These are phyloP conservation scores for Drechslerella stenobrocha DNA, from an alignment of 2,329 filamentous ascomycete genomes.

Conservation along the genomic window DNA sequence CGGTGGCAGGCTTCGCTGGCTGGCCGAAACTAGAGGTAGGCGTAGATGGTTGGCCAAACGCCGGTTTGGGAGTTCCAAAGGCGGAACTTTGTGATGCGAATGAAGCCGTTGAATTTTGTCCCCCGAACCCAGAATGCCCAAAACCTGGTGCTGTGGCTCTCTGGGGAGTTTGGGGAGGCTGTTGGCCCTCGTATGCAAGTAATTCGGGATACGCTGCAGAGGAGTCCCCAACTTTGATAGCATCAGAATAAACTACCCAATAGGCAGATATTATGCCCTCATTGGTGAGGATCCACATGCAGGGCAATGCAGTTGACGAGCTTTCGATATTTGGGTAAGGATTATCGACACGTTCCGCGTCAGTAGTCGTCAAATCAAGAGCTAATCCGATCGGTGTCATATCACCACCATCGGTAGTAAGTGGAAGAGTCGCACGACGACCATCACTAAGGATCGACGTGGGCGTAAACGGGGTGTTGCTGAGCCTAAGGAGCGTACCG, in stretches of 20 bases:
- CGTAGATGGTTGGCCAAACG: conserved; percentile 56
- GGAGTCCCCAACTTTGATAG: conserved; percentile 69
- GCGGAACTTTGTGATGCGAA: conserved; percentile 52
- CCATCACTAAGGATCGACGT: conserved; percentile 74
- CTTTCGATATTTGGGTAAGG: conserved; percentile 66
- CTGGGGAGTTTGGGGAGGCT: conserved; percentile 50
- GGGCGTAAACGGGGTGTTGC: conserved; percentile 64
- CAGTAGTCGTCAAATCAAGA: conserved; percentile 79
- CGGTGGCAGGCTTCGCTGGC: conserved; percentile 52
- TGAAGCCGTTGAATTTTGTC: conserved; percentile 52
- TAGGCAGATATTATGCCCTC: conserved; percentile 82
- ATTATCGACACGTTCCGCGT: conserved; percentile 55
- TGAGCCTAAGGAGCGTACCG: conserved; percentile 73
- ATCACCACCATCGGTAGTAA: conserved; percentile 67
- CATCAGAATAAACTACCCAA: conserved; percentile 91
- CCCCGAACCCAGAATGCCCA: conserved; percentile 48
- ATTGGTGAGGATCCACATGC: conserved; percentile 81
- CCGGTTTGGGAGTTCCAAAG: conserved; percentile 49
- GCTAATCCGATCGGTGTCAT: conserved; percentile 77
- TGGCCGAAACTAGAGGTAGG: conserved; percentile 54
- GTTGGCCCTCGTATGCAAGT: conserved; percentile 56
- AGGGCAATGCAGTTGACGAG: conserved; percentile 78
- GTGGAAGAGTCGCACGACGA: conserved; percentile 73
- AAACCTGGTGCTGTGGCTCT: conserved; percentile 48
- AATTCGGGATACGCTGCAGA: conserved; percentile 69